These are phyloP conservation scores for Haemoproteus tartakovskyi DNA, from an alignment of 169 alveolate species.

Conservation along the genomic window DNA sequence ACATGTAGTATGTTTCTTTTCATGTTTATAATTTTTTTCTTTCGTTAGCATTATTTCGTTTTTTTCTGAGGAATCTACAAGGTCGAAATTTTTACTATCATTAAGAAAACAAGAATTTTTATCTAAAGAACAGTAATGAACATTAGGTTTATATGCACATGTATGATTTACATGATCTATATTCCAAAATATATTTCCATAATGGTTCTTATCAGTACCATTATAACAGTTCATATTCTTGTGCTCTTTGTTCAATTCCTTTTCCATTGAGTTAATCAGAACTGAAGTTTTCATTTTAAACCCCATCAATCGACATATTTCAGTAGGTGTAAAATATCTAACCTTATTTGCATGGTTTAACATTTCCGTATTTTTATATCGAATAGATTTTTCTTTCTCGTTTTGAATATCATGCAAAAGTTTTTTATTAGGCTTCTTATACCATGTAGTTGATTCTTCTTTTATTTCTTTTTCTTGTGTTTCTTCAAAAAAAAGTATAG, in stretches of 20 bases:
- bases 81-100: no score
- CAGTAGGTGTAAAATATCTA: constrained; percentile 54
- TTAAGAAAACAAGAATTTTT: constrained; percentile 8
- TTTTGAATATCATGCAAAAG: not conserved
- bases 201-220: no score
- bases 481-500: constrained; percentile 9
- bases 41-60: no score
- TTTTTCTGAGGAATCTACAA: no score
- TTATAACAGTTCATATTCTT: no score
- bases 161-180: constrained; percentile 52
- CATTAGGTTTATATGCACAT: constrained; percentile 24
- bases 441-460: not conserved
- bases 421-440: not conserved
- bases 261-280: not conserved
- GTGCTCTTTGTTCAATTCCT: not conserved
- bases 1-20: not conserved
- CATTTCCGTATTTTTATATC: constrained; percentile 5
- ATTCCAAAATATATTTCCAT: constrained; percentile 56
- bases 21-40: not conserved
- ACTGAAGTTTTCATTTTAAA: constrained; percentile 42
- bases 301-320: constrained; percentile 60
- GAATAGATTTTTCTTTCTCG: not conserved
- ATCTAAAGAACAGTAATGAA: constrained; percentile 22
- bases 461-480: not conserved
- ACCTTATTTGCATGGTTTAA: constrained; percentile 32